Evolutionary conservation across 2,329 filamentous ascomycete genomes (phyloP).

Genomic region (Penicillium janthinellum): DNA sequence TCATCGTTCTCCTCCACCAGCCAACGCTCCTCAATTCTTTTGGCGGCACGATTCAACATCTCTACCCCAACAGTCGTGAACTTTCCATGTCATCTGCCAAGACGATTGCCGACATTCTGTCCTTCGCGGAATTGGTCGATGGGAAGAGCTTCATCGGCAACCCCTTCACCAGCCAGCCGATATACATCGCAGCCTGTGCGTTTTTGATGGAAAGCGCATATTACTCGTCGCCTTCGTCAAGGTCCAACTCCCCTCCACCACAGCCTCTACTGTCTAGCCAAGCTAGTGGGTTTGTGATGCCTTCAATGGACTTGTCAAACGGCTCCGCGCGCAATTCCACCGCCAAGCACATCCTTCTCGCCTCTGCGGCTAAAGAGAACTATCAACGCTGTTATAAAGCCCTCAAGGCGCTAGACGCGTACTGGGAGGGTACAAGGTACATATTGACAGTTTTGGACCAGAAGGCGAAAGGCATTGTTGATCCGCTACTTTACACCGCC

Average conservation of each 20-base stretch:
- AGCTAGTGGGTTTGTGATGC: slow-evolving; percentile 39
- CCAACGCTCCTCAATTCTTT: slow-evolving; percentile 81
- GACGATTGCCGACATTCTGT: slow-evolving; percentile 85
- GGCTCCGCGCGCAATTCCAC: slow-evolving; percentile 36
- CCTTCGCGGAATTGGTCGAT: slow-evolving; percentile 83
- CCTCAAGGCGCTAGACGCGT: slow-evolving; percentile 74
- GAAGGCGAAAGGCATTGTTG: slow-evolving; percentile 82
- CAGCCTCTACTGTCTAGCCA: slow-evolving; percentile 35
- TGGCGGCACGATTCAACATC: slow-evolving; percentile 66
- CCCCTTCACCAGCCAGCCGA: slow-evolving; percentile 85
- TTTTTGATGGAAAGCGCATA: slow-evolving; percentile 81
- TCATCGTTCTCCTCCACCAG: slow-evolving; percentile 83
- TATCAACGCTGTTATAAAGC: slow-evolving; percentile 87
- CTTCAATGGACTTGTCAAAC: slow-evolving; percentile 33
- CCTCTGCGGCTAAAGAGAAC: slow-evolving; percentile 80
- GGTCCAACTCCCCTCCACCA: slow-evolving; percentile 56
- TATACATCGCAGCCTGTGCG: slow-evolving; percentile 87
- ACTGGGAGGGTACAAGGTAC: slow-evolving; percentile 86
- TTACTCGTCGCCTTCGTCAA: slow-evolving; percentile 66
- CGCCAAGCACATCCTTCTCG: slow-evolving; percentile 73
- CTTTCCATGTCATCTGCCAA: slow-evolving; percentile 85
- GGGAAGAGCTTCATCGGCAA: slow-evolving; percentile 84
- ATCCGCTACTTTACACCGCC: slow-evolving; percentile 64
- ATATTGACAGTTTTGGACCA: slow-evolving; percentile 85
- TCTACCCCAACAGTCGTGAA: slow-evolving; percentile 79